phyloP scores from a whole-genome alignment of 2,329 filamentous ascomycete species.

The Pseudomassariella vexata region DNA sequence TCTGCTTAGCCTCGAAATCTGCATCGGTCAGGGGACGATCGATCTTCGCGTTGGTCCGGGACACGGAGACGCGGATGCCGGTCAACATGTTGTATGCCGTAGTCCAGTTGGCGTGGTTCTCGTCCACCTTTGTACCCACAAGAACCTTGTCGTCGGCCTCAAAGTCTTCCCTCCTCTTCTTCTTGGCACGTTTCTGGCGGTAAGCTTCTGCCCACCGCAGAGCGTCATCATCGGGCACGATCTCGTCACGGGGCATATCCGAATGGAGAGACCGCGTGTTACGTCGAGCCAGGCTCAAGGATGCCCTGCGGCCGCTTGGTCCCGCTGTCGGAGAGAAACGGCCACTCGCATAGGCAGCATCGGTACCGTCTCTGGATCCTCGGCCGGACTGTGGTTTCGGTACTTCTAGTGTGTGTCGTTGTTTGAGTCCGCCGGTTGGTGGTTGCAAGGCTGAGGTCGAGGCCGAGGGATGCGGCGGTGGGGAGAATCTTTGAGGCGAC shows the following conservation, averaged over 20 bases:
- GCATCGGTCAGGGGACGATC: conserved; percentile 83
- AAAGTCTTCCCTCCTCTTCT: conserved; percentile 77
- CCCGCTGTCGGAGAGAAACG: conserved; percentile 70
- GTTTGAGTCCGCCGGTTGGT: conserved; percentile 58
- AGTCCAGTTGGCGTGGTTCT: conserved; percentile 94
- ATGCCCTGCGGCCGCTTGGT: conserved; percentile 64
- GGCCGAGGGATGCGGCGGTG: conserved; percentile 47
- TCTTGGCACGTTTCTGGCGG: conserved; percentile 84
- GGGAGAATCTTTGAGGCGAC: conserved; percentile 56
- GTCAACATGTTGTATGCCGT: conserved; percentile 99
- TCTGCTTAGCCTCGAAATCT: conserved; percentile 91
- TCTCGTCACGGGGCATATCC: conserved; percentile 76
- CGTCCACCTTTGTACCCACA: conserved; percentile 95
- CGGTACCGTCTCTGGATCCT: conserved; percentile 66
- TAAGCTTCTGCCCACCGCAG: conserved; percentile 89
- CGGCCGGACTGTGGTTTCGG: conserved; percentile 63
- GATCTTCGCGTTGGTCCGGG: conserved; percentile 92
- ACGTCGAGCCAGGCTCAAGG: conserved; percentile 74
- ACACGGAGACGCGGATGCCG: conserved; percentile 94
- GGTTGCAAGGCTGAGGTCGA: conserved; percentile 44
- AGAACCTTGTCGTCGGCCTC: conserved; percentile 93
- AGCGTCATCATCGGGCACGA: conserved; percentile 83
- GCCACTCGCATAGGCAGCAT: conserved; percentile 64
- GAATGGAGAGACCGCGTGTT: conserved; percentile 82
- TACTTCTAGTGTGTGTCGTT: conserved; percentile 85